Evolutionary conservation across 495 filamentous ascomycete species (phyloP).

Genomic region (Staphylotrichum tortipilum): DNA sequence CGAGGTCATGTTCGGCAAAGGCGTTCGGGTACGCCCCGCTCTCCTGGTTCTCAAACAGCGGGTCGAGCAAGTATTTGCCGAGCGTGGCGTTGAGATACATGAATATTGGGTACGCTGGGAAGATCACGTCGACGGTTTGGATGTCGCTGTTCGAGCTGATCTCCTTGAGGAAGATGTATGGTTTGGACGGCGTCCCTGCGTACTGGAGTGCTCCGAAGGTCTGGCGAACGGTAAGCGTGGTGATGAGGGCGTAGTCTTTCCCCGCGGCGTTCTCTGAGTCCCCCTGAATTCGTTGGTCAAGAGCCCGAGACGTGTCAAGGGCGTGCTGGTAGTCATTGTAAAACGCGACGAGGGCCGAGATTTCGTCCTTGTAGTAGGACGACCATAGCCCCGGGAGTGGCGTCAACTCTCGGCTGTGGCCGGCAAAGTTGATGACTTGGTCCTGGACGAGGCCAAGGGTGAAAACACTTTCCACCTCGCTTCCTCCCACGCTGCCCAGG

Average conservation of each 20-base stretch:
- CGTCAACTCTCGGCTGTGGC: slow-evolving; percentile 54
- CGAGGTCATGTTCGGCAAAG: slow-evolving; percentile 86
- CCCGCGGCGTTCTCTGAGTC: slow-evolving; percentile 63
- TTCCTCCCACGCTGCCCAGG: slow-evolving; percentile 40
- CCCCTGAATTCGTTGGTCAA: slow-evolving; percentile 57
- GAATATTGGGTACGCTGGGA: slow-evolving; percentile 84
- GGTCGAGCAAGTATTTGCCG: slow-evolving; percentile 79
- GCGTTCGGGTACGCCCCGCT: slow-evolving; percentile 83
- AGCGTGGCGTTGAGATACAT: slow-evolving; percentile 78
- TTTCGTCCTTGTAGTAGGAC: slow-evolving; percentile 53
- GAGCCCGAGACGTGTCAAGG: slow-evolving; percentile 43
- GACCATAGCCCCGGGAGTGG: slow-evolving; percentile 73
- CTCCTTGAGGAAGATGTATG: slow-evolving; percentile 85
- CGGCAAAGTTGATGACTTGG: slow-evolving; percentile 69
- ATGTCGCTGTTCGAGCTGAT: slow-evolving; percentile 90
- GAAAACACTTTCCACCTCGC: slow-evolving; percentile 47
- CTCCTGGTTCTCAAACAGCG: slow-evolving; percentile 80
- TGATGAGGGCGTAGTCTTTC: slow-evolving; percentile 70
- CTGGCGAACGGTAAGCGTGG: slow-evolving; percentile 76
- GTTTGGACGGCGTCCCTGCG: slow-evolving; percentile 65
- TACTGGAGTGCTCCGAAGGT: slow-evolving; percentile 81
- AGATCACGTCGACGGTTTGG: slow-evolving; percentile 95
- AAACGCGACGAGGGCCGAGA: slow-evolving; percentile 54
- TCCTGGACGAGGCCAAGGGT: slow-evolving; percentile 69
- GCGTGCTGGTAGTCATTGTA: slow-evolving; percentile 61